Evolutionary conservation across 2,329 filamentous ascomycete species (phyloP).

Genomic region (Nemania diffusa): DNA sequence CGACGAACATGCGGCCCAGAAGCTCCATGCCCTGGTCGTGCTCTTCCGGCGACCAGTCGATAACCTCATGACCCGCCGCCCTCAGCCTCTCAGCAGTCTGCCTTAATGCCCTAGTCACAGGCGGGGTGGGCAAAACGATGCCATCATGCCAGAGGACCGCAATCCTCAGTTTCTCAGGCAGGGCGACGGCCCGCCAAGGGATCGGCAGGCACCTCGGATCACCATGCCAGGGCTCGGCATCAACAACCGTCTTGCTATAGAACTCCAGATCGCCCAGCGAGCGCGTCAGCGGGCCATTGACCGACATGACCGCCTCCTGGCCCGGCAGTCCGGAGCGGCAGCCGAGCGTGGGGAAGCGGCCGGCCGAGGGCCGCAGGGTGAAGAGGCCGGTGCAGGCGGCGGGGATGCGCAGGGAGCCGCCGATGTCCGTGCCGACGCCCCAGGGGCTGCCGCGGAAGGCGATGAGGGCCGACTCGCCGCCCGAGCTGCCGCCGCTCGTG

Average conservation of each 20-base stretch:
- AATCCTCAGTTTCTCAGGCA: conserved; percentile 60
- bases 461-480: conserved; percentile 73
- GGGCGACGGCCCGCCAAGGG: conserved; percentile 59
- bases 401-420: conserved; percentile 50
- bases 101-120: conserved; percentile 66
- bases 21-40: conserved; percentile 53
- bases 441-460: conserved; percentile 66
- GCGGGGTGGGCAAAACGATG: conserved; percentile 72
- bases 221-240: conserved; percentile 63
- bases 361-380: conserved; percentile 56
- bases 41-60: conserved; percentile 62
- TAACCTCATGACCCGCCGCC: conserved; percentile 60
- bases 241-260: conserved; percentile 64
- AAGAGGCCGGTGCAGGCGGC: conserved; percentile 49
- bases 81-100: conserved; percentile 57
- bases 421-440: conserved; percentile 57
- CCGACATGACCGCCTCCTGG: conserved; percentile 71
- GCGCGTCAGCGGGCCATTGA: conserved; percentile 71
- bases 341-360: conserved; percentile 67
- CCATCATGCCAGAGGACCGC: conserved; percentile 74
- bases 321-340: conserved; percentile 69
- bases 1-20: conserved; percentile 59
- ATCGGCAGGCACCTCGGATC: conserved; percentile 69
- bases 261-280: conserved; percentile 65
- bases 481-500: conserved; percentile 73